Base-by-base conservation (phyloP, 495 filamentous ascomycete genomes). In the Amorphotheca resinae region DNA sequence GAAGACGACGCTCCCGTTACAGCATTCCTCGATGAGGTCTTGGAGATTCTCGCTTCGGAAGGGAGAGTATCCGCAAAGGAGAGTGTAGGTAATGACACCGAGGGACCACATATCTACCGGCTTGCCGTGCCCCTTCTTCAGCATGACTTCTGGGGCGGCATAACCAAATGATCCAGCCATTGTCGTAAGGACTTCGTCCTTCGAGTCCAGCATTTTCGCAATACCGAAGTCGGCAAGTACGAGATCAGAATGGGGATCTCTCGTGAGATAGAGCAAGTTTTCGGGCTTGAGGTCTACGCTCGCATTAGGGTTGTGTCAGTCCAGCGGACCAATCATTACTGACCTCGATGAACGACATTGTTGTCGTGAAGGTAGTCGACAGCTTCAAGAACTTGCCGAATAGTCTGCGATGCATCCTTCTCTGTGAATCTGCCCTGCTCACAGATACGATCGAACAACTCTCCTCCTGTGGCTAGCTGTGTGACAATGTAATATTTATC, bases 401-500 rank as follows among this genome's bases (percentile, higher is more conserved):
- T 93, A 36, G 89, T 95, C 59, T 93, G 85, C 8, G 87, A 89
- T 8, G 89, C 91, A 64, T 99, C 91, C 69, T 94, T 96, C 61
- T 99, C 91, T 21, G 91, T 99, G 66, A 99, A 99, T 61, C 89
- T 93, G 45, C 91, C 91, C 55, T 91, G 82, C 57, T 99, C 87
- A 65, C 91, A 99, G 59, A 99, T 99, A 20, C 91, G 77, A 61
- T 99, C 91, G 62, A 99, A 99, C 44, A 99, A 66, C 63, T 99
- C 91, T 64, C 91, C 91, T 48, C 91, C 91, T 3, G 85, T 93
- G 33, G 93, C 93, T 21, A 99, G 71, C 60, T 99, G 82, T 31
- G 91, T 99, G 58, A 99, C 89, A 52, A 99, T 99, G 62, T 99
- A 99, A 67, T 94, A 99, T 69, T 99, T 99, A 68, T 99, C 91